Percentiles rank a stretch among this genome's conserved stretches.
Conservation (phyloP, 2,329 filamentous ascomycete species). For the Botryotinia calthae region DNA sequence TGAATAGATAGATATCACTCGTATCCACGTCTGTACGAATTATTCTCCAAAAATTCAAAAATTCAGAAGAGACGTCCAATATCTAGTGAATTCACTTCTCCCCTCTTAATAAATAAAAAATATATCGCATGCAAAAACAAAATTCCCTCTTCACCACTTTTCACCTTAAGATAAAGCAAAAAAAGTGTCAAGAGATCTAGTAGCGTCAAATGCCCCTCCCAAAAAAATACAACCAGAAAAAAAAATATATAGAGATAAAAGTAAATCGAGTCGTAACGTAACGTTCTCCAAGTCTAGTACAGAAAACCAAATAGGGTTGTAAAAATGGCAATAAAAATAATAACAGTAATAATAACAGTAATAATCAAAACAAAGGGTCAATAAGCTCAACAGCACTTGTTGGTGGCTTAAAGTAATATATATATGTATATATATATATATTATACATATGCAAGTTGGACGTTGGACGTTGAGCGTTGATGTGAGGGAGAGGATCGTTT, state of each 20-base stretch:
- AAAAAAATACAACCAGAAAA: not conserved
- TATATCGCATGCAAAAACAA: not conserved
- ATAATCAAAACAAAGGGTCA: not conserved
- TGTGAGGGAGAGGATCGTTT: not conserved
- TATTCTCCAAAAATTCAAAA: not conserved
- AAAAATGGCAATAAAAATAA: not conserved
- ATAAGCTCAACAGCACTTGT: conserved; percentile 22
- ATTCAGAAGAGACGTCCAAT: not conserved
- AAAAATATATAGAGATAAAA: not conserved
- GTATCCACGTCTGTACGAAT: not conserved
- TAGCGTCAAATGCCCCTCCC: not conserved
- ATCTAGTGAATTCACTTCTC: conserved; percentile 4
- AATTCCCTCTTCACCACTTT: not conserved
- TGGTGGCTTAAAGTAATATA: conserved; percentile 12
- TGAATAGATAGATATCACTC: not conserved
- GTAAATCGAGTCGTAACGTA: not conserved
- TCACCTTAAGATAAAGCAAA: not conserved
- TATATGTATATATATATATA: not conserved
- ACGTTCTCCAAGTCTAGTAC: not conserved
- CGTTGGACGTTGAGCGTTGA: conserved; percentile 10
- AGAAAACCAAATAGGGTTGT: not conserved
- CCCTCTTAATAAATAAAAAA: not conserved
- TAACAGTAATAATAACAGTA: not conserved
- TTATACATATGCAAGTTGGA: conserved; percentile 16
- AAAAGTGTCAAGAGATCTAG: not conserved